Percentiles rank a stretch among this genome's conserved stretches.
phyloP scores from a whole-genome alignment of 1,139 yeast genomes.

The Lodderomyces margitis region DNA sequence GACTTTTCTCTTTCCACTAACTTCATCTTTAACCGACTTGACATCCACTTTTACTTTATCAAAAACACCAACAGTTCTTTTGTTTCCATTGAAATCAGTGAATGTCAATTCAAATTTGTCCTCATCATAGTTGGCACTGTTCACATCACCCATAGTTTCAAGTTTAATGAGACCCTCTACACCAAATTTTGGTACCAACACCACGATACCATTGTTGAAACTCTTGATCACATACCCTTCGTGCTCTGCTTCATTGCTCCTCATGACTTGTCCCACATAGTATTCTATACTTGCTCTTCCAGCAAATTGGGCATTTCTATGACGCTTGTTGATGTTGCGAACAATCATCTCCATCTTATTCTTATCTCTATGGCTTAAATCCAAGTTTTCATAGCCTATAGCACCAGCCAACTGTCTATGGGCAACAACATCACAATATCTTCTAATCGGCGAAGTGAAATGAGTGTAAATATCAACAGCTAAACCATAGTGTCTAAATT shows the following conservation, averaged over 20 bases:
- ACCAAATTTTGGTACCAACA: conserved; percentile 94
- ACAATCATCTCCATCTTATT: conserved; percentile 87
- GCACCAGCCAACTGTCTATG: conserved; percentile 98
- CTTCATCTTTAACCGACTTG: conserved; percentile 76
- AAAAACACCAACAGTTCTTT: conserved; percentile 65
- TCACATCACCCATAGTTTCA: conserved; percentile 68
- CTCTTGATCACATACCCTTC: conserved; percentile 93
- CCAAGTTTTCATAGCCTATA: conserved; percentile 85
- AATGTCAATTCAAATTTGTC: conserved; percentile 71
- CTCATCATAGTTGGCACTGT: conserved; percentile 70
- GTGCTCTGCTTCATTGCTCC: conserved; percentile 67
- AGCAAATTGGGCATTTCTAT: conserved; percentile 97
- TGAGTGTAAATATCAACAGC: conserved; percentile 98
- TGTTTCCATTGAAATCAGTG: conserved; percentile 39
- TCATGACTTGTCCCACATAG: conserved; percentile 96
- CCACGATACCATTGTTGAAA: conserved; percentile 92
- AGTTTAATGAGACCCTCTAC: conserved; percentile 89
- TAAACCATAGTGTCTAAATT: conserved; percentile 93
- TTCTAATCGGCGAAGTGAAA: conserved; percentile 96
- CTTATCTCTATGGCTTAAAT: conserved; percentile 82
- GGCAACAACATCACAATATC: conserved; percentile 96
- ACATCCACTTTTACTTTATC: conserved; percentile 85
- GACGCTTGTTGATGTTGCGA: conserved; percentile 87
- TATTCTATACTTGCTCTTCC: conserved; percentile 98
- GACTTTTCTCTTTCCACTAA: conserved; percentile 91